These are phyloP conservation scores for Metrosideros polymorpha DNA, from an alignment of 441 rosid genomes.

Conservation along the genomic window DNA sequence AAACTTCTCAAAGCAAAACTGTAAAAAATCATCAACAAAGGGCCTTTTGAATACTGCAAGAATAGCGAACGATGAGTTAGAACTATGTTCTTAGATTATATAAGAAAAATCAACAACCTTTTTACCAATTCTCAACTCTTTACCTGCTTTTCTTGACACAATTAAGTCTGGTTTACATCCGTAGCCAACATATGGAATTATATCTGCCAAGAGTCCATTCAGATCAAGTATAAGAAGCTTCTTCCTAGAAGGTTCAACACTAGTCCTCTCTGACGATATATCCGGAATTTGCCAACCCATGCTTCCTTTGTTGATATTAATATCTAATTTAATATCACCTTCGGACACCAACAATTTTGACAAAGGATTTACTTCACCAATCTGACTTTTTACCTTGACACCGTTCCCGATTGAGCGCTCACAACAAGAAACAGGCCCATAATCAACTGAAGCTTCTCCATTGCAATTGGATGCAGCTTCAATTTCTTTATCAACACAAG, in stretches of 20 bases:
- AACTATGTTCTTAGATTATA: neutral
- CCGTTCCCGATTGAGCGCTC: neutral
- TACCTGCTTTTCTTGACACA: slow-evolving; percentile 28
- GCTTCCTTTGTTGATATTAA: slow-evolving; percentile 1
- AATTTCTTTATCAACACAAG: neutral
- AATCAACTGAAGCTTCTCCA: neutral
- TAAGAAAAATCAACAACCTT: neutral
- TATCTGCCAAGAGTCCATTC: slow-evolving; percentile 32
- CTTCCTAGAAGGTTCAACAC: slow-evolving; percentile 8
- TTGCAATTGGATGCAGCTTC: neutral
- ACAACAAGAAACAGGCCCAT: neutral
- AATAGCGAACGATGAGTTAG: neutral
- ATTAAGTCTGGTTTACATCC: slow-evolving; percentile 6
- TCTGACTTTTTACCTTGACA: neutral
- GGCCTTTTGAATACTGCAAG: slow-evolving; percentile 37
- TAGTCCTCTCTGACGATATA: slow-evolving; percentile 1
- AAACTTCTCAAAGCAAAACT: slow-evolving; percentile 31
- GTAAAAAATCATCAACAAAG: slow-evolving; percentile 20
- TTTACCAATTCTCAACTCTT: neutral
- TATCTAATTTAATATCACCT: neutral
- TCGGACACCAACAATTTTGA: neutral
- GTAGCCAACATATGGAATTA: neutral
- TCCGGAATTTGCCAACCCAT: neutral
- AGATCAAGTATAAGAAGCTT: slow-evolving; percentile 40
- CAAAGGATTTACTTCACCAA: neutral